Evolutionary conservation across 805 yeast genomes (phyloP).

Genomic region (Myxozyma monticola): DNA sequence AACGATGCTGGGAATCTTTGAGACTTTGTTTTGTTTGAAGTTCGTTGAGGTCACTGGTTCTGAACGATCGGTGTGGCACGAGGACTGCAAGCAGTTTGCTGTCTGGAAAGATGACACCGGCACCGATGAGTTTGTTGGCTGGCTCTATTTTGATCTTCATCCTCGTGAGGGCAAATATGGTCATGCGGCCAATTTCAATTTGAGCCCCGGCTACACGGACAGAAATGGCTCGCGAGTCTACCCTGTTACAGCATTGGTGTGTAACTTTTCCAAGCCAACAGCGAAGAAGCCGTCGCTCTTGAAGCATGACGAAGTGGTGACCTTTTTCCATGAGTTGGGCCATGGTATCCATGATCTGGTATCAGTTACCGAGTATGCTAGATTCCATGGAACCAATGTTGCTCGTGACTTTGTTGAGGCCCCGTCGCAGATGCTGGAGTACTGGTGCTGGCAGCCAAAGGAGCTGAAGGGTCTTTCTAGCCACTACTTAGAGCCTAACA

Average conservation of each 20-base stretch:
- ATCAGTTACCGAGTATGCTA: slow-evolving; percentile 62
- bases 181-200: slow-evolving; percentile 82
- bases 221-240: slow-evolving; percentile 50
- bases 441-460: slow-evolving; percentile 77
- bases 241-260: slow-evolving; percentile 78
- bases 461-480: slow-evolving; percentile 60
- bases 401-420: slow-evolving; percentile 89
- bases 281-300: slow-evolving; percentile 68
- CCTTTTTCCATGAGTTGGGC: slow-evolving; percentile 87
- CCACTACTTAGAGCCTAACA: slow-evolving; percentile 61
- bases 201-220: slow-evolving; percentile 59
- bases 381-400: slow-evolving; percentile 76
- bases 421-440: slow-evolving; percentile 87
- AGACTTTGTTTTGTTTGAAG: slow-evolving; percentile 64
- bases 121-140: slow-evolving; percentile 60
- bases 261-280: slow-evolving; percentile 80
- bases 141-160: slow-evolving; percentile 76
- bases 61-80: slow-evolving; percentile 67
- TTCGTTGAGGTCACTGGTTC: slow-evolving; percentile 53
- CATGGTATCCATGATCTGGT: slow-evolving; percentile 82
- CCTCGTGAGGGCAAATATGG: slow-evolving; percentile 87
- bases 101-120: slow-evolving; percentile 64
- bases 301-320: slow-evolving; percentile 75
- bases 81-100: slow-evolving; percentile 71
- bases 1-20: slow-evolving; percentile 72